Base-by-base conservation (phyloP, 345 rosid genomes). In the Carallia pectinifolia region DNA sequence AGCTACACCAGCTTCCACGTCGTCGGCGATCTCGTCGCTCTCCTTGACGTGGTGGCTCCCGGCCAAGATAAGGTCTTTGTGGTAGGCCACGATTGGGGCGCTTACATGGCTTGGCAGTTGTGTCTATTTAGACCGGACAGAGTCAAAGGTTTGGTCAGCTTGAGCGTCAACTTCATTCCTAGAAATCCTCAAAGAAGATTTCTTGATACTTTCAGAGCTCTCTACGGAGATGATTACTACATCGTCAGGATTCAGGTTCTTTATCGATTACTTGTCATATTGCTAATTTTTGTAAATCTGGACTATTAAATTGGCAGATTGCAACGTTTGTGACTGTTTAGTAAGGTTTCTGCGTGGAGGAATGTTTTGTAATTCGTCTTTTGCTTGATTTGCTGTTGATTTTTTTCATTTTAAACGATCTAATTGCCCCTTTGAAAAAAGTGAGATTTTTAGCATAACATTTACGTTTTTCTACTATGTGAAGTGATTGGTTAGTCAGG, bases 21-120 rank as follows among this genome's bases (percentile, higher is more conserved):
- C 17, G 77, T 80, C 4, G 77, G 71, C 34, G 83, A 88, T 53
- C 74, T 88, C 10, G 66, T 86, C 0, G 88, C 69, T 2, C 73
- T 88, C 0, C 73, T 88, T 16, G 89, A 88, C 65, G 79, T 61
- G 3, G 78, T 88, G 39, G 86, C 85, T 0, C 65, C 76, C 0
- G 76, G 64, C 0, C 76, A 81, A 61, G 73, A 84, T 53, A 65
- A 80, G 68, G 91, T 84, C 15, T 87, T 85, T 31, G 88, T 86
- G 1, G 92, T 89, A 50, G 94, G 85, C 6, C 92, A 90, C 72
- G 92, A 90, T 36, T 85, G 90, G 97, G 90, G 94, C 1, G 92
- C 94, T n/a, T 17, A 72, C 8, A 53, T 83, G 1, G 90, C 92
- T 7, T 91, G 95, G 95, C 72, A 77, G 39, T 17, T 91, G 68